Conservation (phyloP, 2,329 filamentous ascomycete genomes). For the Lachnellula arida region DNA sequence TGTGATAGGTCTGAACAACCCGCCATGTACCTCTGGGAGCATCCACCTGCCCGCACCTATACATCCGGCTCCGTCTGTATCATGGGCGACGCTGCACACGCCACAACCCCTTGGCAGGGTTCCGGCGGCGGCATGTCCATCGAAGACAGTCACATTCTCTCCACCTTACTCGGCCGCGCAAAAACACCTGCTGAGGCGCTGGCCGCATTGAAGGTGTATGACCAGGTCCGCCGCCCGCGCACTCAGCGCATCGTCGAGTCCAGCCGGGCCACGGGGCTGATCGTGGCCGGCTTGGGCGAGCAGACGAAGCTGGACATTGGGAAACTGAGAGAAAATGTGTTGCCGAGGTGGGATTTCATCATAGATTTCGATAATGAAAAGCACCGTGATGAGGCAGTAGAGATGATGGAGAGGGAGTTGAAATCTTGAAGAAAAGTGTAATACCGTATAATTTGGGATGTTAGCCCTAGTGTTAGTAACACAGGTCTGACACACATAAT, state of each 20-base stretch:
- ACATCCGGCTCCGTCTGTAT: slow-evolving; percentile 35
- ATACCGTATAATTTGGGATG: too few relatives aligned
- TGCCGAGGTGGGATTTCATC: slow-evolving; percentile 3
- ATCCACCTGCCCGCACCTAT: not conserved
- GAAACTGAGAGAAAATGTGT: slow-evolving; percentile 1
- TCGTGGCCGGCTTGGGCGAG: not conserved
- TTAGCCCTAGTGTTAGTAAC: too few relatives aligned
- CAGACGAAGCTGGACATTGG: not conserved
- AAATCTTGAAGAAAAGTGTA: not conserved
- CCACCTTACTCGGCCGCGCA: slow-evolving; percentile 17
- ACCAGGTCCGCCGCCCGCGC: slow-evolving; percentile 3
- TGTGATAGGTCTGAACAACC: not conserved
- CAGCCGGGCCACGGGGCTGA: not conserved
- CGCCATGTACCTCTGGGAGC: not conserved
- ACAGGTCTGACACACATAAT: too few relatives aligned
- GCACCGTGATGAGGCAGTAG: slow-evolving; percentile 1
- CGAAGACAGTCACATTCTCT: slow-evolving; percentile 25
- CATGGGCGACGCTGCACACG: slow-evolving; percentile 58
- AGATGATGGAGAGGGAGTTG: slow-evolving; percentile 2
- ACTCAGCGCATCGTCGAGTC: not conserved
- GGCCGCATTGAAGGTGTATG: not conserved
- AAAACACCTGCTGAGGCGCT: not conserved
- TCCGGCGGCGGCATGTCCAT: slow-evolving; percentile 50
- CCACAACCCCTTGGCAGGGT: slow-evolving; percentile 53
- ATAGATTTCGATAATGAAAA: slow-evolving; percentile 2